phyloP scores from a whole-genome alignment of 441 rosid genomes.

The Flueggea neowawraea region DNA sequence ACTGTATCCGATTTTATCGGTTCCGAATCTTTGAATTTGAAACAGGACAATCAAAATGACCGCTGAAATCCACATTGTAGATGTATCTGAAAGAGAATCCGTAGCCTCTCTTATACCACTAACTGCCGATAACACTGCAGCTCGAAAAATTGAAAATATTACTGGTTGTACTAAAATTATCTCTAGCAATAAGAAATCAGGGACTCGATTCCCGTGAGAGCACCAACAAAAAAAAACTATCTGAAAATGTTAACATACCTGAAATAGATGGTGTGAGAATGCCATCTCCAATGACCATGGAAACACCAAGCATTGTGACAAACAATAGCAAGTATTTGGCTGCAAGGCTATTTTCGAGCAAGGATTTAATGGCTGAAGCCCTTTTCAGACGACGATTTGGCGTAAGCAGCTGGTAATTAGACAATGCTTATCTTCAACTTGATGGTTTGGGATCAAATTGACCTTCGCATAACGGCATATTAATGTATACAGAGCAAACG shows the following conservation, averaged over 20 bases:
- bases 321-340: constrained; percentile 27
- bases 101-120: constrained; percentile 33
- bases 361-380: constrained; percentile 25
- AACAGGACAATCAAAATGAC: constrained; percentile 28
- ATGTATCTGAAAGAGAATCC: constrained; percentile 16
- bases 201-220: no score
- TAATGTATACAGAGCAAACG: no score
- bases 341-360: constrained; percentile 12
- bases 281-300: constrained; percentile 57
- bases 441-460: no score
- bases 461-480: no score
- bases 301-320: constrained; percentile 35
- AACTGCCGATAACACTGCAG: constrained; percentile 42
- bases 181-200: no score
- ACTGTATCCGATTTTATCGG: constrained; percentile 40
- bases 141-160: background rate
- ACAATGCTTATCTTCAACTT: no score
- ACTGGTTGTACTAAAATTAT: no score
- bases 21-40: constrained; percentile 36
- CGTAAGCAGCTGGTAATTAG: constrained; percentile 8
- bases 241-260: constrained; percentile 16
- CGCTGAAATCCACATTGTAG: constrained; percentile 31
- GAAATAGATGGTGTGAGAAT: constrained; percentile 47
- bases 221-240: no score
- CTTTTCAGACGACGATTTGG: constrained; percentile 8